Conservation (phyloP, 1,139 yeast genomes). For the Candida labiduridarum region DNA sequence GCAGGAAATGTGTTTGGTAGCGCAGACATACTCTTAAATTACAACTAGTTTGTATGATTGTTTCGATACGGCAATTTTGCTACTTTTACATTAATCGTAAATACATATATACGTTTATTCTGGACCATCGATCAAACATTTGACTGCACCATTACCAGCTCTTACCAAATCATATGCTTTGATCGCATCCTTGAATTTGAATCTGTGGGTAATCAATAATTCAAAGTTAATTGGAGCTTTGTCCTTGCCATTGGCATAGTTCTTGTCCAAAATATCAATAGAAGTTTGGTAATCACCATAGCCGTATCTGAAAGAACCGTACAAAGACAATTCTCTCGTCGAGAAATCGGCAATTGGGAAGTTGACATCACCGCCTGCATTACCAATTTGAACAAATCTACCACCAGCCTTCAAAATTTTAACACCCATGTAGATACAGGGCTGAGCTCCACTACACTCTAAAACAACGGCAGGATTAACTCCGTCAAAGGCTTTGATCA, state of each 20-base stretch:
- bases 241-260: slow-evolving; percentile 63
- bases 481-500: slow-evolving; percentile 45
- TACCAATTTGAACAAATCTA: slow-evolving; percentile 73
- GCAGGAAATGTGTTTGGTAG: neutral
- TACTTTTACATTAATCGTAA: neutral
- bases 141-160: slow-evolving; percentile 46
- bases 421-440: slow-evolving; percentile 67
- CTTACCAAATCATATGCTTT: slow-evolving; percentile 77
- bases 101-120: slow-evolving; percentile 14
- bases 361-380: slow-evolving; percentile 64
- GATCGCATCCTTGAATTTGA: slow-evolving; percentile 70
- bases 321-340: slow-evolving; percentile 67
- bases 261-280: slow-evolving; percentile 61
- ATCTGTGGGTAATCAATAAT: slow-evolving; percentile 76
- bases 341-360: slow-evolving; percentile 78
- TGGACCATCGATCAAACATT: slow-evolving; percentile 51
- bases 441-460: slow-evolving; percentile 75
- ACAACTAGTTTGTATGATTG: too few species aligned
- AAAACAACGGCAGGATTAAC: slow-evolving; percentile 59
- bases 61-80: too few species aligned
- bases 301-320: slow-evolving; percentile 82
- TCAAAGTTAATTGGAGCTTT: slow-evolving; percentile 45
- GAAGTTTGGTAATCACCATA: slow-evolving; percentile 78
- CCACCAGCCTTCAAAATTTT: slow-evolving; percentile 63
- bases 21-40: neutral